Base-by-base conservation (phyloP, 2,329 filamentous ascomycete species). In the Graphilbum ipis-grandicollis region DNA sequence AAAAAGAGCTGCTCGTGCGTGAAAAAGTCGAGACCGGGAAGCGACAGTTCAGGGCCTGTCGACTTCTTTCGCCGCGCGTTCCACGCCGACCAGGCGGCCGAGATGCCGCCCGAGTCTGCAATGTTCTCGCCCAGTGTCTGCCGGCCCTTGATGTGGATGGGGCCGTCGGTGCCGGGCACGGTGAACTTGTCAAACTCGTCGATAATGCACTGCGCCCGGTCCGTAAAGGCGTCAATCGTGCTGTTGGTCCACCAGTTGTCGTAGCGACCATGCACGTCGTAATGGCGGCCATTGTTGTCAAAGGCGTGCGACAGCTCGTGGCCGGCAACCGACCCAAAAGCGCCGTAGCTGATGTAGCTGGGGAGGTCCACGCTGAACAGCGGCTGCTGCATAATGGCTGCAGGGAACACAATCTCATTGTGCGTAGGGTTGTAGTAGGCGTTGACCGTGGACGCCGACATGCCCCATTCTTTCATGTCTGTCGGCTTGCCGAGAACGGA, bases 281-380 rank as follows among this genome's bases (percentile, higher is more conserved):
- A 79, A 45, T 74, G 65, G 15, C 72, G 63, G 9, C 76, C 76
- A 0, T 63, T 68, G 25, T 66, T 74, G 50, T 82, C 77, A 46
- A 82, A 80, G 12, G 71, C 75, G 44, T 82, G 77, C 4, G 71
- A 75, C 8, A 82, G 61, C 50, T 81, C 76, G 47, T 82, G 77
- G 2, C 75, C 77, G 9, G 69, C 70, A 3, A 79, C 66, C 2
- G 70, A 65, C 1, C 75, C 77, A 48, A 81, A 76, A 1, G 69
- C 71, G n/a, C 75, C 76, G 49, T 79, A 83, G 9, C 66, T 66
- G 28, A 81, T 55, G 45, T 80, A 82, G 19, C 67, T 56, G 0
- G 77, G 77, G 1, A 77, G 62, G 5, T 65, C 56, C 10, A 68
- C 63, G 40, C 76, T 68, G 47, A 80, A 81, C 2, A 75, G 58